Percentiles rank a stretch among this genome's conserved stretches.
phyloP scores from a whole-genome alignment of 2,329 filamentous ascomycete species.

The Penicillium expansum region DNA sequence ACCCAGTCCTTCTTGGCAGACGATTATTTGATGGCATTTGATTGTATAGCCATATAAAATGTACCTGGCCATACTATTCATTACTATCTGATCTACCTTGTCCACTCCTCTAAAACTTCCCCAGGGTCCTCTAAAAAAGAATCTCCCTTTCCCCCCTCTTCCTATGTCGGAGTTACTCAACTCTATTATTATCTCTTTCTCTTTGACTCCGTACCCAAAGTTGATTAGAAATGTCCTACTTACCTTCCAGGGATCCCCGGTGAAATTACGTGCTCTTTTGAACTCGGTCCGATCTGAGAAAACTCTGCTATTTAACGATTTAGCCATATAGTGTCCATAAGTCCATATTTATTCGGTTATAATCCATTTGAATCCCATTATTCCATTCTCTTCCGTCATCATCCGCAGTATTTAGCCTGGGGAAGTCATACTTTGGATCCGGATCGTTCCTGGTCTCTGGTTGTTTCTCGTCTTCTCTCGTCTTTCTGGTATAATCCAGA shows the following conservation, averaged over 20 bases:
- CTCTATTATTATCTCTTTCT: no score
- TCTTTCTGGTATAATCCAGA: not conserved
- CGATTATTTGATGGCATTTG: not conserved
- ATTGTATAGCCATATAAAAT: slow-evolving; percentile 20
- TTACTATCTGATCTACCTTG: not conserved
- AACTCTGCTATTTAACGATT: not conserved
- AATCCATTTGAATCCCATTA: not conserved
- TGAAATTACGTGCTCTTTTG: slow-evolving; percentile 5
- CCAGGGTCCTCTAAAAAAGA: slow-evolving; percentile 9
- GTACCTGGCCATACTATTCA: slow-evolving; percentile 4
- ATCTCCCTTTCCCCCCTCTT: not conserved
- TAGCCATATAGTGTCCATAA: no score
- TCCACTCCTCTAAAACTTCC: slow-evolving; percentile 5
- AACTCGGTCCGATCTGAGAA: not conserved
- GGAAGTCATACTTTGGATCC: not conserved
- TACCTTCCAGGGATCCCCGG: slow-evolving; percentile 4
- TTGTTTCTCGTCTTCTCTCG: no score
- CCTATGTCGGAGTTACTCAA: slow-evolving; percentile 5
- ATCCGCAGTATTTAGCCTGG: not conserved
- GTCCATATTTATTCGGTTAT: no score
- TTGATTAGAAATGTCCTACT: slow-evolving; percentile 1
- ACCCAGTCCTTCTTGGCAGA: slow-evolving; percentile 26
- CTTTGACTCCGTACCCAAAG: no score
- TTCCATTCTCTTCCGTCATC: not conserved
- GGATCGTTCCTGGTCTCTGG: not conserved